Evolutionary conservation across 148 eudicot genomes (phyloP), one percentile per base, ranked within the genome.

Genomic region (Chenopodium formosanum): DNA sequence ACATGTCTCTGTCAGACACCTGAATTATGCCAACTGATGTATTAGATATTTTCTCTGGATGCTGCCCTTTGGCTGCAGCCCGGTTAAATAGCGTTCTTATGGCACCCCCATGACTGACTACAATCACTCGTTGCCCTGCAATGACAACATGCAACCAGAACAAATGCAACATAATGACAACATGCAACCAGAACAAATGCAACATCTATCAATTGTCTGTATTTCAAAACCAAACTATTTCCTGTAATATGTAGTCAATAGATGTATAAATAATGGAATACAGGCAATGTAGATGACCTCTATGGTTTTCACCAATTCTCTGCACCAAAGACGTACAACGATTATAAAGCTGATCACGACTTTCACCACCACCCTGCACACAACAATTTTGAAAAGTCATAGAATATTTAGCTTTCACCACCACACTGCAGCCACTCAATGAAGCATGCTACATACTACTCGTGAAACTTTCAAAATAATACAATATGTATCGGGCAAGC

Each of bases 301-400:
- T 86, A 81, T 95, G 97, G 78, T 90, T 91, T 78, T 83, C 85
- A 65, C 88, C 97, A 60, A 95, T 93, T 78, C 83, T 88, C 74
- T 90, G 90, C 80, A 95, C 50, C 13, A 89, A 77, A 64, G 92
- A 83, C 10, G 96, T 93, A 88, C 92, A 85, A 37, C 98, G 95
- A 69, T 86, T 74, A 80, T 89, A 93, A 65, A 94, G 92, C 82
- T 94, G 98, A 85, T 89, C 92, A 19, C 89, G 85, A 77, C 98
- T 94, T 89, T 94, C 98, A 76, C 98, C 98, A 72, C 98, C 98
- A 81, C 98, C 97, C 98, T 94, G 92, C 75, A 81, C 20, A 75
- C 13, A n/a, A n/a, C 12, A 22, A n/a, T 74, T 37, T 37, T 37
- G 44, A 37, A 37, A 37, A 37, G 5, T 37, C 44, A 37, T 37